Conservation (phyloP, 495 filamentous ascomycete species). For the Hyaloscypha hepaticicola region DNA sequence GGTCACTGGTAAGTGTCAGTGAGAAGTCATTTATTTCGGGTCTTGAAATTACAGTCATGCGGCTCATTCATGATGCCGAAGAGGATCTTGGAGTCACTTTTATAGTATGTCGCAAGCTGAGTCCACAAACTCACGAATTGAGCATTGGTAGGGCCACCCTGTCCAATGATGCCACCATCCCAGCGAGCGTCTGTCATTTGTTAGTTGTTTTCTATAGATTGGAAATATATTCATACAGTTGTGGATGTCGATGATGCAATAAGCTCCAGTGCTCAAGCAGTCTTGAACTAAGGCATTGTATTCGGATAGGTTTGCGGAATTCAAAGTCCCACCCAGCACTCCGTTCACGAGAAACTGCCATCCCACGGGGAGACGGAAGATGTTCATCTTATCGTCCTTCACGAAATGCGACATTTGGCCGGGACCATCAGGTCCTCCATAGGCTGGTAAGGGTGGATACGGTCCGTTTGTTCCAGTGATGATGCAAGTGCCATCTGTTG, state of each 20-base stretch:
- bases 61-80: slow-evolving; percentile 68
- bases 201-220: not conserved
- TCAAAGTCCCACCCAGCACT: slow-evolving; percentile 49
- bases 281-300: slow-evolving; percentile 59
- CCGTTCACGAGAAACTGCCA: slow-evolving; percentile 51
- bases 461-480: not conserved
- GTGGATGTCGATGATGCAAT: slow-evolving; percentile 61
- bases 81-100: slow-evolving; percentile 42
- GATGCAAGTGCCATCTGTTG: slow-evolving; percentile 14
- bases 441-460: slow-evolving; percentile 32
- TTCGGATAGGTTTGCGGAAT: slow-evolving; percentile 46
- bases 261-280: slow-evolving; percentile 53
- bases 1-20: not conserved
- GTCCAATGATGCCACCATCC: slow-evolving; percentile 58
- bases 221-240: slow-evolving; percentile 40
- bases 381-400: slow-evolving; percentile 50
- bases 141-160: slow-evolving; percentile 54
- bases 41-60: slow-evolving; percentile 34
- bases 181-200: slow-evolving; percentile 43
- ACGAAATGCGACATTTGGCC: slow-evolving; percentile 58
- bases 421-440: slow-evolving; percentile 37
- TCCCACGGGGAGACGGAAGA: slow-evolving; percentile 51
- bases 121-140: slow-evolving; percentile 56
- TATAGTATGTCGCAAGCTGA: slow-evolving; percentile 57
- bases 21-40: not conserved